Percentiles rank a stretch among this genome's conserved stretches.
These are phyloP conservation scores for Sporothrix pallida DNA, from an alignment of 2,329 filamentous ascomycete species.

Conservation along the genomic window DNA sequence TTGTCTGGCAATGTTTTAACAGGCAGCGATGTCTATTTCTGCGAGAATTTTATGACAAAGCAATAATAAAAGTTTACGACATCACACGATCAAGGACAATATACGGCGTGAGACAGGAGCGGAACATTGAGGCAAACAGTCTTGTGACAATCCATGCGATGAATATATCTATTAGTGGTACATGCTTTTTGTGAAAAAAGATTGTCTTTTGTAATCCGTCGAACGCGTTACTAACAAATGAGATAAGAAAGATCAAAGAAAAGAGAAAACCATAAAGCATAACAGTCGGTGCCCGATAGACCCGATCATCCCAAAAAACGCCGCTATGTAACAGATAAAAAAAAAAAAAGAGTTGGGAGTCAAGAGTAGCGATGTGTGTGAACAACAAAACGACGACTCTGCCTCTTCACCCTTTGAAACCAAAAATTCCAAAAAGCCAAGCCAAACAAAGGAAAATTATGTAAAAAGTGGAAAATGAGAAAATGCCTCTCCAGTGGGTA, in stretches of 20 bases:
- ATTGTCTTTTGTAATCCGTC: conserved; percentile 32
- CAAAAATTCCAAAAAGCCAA: conserved; percentile 26
- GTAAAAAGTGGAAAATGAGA: neutral
- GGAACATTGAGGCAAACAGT: neutral
- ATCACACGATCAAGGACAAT: neutral
- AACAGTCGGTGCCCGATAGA: conserved; percentile 31
- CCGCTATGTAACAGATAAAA: conserved; percentile 31
- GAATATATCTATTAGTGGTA: conserved; percentile 30
- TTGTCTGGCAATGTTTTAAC: neutral
- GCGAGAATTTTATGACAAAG: neutral
- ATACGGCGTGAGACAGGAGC: neutral
- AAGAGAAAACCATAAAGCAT: conserved; percentile 27
- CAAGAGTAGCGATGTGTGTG: conserved; percentile 33
- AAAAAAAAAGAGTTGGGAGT: conserved; percentile 30
- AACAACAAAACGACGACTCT: conserved; percentile 11
- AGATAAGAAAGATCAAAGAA: conserved; percentile 14
- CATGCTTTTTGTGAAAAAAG: conserved; percentile 31
- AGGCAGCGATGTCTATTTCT: neutral
- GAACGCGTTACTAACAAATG: conserved; percentile 23
- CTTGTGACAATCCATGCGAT: conserved; percentile 24
- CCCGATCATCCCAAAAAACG: conserved; percentile 33
- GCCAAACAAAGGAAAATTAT: conserved; percentile 22
- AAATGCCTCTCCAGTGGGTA: conserved; percentile 33
- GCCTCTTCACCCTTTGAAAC: neutral
- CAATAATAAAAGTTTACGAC: conserved; percentile 8